Evolutionary conservation across 345 rosid species (phyloP).

Genomic region (Triadica sebifera): DNA sequence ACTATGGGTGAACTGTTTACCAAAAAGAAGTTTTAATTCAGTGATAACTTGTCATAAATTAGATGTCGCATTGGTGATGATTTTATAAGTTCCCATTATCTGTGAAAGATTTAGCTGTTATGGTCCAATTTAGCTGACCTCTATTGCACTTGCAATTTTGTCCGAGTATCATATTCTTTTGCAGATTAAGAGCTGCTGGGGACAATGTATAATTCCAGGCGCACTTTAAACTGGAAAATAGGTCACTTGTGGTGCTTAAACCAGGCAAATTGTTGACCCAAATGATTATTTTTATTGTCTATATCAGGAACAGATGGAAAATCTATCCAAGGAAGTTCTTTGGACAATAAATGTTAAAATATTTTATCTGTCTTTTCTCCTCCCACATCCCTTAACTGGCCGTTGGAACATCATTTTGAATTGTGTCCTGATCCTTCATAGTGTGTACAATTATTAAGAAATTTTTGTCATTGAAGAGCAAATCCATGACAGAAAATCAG

Average conservation of each 20-base stretch:
- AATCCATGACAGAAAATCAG: too few species aligned
- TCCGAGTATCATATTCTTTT: neutral
- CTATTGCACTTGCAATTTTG: neutral
- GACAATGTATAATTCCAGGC: too few species aligned
- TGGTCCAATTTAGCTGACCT: too few species aligned
- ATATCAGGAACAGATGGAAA: neutral
- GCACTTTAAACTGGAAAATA: too few species aligned
- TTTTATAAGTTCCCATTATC: too few species aligned
- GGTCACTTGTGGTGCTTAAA: neutral
- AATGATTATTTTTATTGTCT: neutral
- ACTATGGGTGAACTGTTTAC: too few species aligned
- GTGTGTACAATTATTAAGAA: neutral
- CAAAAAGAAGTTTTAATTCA: too few species aligned
- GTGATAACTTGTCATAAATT: too few species aligned
- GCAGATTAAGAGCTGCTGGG: neutral
- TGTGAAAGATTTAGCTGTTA: too few species aligned
- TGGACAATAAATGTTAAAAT: neutral
- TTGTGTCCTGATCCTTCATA: neutral
- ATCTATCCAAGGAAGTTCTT: neutral
- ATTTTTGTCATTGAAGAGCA: neutral
- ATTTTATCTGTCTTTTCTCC: neutral
- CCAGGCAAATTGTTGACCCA: neutral
- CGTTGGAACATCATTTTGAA: too few species aligned
- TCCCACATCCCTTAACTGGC: neutral
- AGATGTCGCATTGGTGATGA: too few species aligned